Conservation (phyloP, 495 filamentous ascomycete genomes). For the Lasiosphaeriaceae sp. region DNA sequence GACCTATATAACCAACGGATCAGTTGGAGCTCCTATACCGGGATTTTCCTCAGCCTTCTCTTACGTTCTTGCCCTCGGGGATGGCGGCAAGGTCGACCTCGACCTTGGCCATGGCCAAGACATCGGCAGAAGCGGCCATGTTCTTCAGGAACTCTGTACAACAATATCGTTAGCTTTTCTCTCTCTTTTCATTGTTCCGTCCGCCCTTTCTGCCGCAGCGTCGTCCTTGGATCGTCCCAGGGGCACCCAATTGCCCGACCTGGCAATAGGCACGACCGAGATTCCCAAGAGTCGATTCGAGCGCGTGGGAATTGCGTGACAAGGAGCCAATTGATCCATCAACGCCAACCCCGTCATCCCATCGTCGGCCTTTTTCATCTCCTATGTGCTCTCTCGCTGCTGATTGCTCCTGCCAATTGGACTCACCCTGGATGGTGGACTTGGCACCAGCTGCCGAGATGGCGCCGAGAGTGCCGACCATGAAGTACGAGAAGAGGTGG, state of each 20-base stretch:
- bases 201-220: too few species aligned
- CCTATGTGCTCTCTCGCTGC: too few species aligned
- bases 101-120: constrained; percentile 98
- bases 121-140: constrained; percentile 99
- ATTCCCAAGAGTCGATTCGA: too few species aligned
- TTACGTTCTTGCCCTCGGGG: constrained; percentile 98
- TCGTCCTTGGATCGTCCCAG: too few species aligned
- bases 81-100: constrained; percentile 90
- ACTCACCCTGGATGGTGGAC: constrained; percentile 91
- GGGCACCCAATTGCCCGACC: neutral
- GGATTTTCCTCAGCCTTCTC: too few species aligned
- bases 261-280: too few species aligned
- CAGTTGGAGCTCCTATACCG: too few species aligned
- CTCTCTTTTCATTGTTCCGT: neutral
- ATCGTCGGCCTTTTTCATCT: neutral
- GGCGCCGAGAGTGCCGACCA: constrained; percentile 92
- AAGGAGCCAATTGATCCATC: constrained; percentile 7
- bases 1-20: constrained; percentile 54
- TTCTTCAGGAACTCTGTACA: constrained; percentile 92
- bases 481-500: constrained; percentile 93
- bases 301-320: too few species aligned
- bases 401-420: too few species aligned
- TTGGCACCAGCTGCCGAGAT: constrained; percentile 90
- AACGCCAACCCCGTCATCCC: neutral
- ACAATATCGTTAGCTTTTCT: constrained; percentile 13